Base-by-base conservation (phyloP, 805 yeast genomes). In the Wickerhamomyces sydowiorum region DNA sequence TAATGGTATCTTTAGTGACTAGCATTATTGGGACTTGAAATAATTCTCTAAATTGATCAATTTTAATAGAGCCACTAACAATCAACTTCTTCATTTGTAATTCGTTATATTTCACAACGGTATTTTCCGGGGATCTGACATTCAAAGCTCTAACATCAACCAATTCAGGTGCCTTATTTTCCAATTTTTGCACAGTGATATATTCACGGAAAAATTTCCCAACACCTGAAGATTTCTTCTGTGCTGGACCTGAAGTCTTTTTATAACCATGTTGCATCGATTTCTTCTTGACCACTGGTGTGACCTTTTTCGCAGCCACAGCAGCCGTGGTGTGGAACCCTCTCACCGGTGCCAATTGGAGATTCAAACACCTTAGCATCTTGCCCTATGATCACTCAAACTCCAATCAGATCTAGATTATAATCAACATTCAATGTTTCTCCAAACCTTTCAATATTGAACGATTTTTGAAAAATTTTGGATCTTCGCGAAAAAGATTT, bases 1-100 rank as follows among this genome's bases (percentile, higher is more conserved):
- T 54, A 17, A 55, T 44, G 5, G 84, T 73, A 37, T 68, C 69
- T 27, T 69, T 58, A 50, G 84, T 76, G 3, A 80, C 66, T 45
- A 86, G 57, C 1, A 87, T 67, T 3, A 82, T 59, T 21, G 89
- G 90, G 30, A 67, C 67, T 28, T 67, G 57, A 59, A 79, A 83
- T 33, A 83, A 55, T 59, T 86, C 95, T 50, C 77, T 74, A 57
- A 71, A 77, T 61, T 87, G 95, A 49, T 69, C 70, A 46, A 78
- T 79, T 52, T 78, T 76, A 63, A 85, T 85, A 0, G 83, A 64
- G 19, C 89, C 90, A 42, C 81, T 60, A 33, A 69, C 67, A 27
- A 65, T 62, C 47, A 86, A 64, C 37, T 65, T 62, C 41, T 65
- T 58, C 44, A 73, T 65, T 15, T 70, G 66, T 13, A 24, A 24